These are phyloP conservation scores for Neurospora terricola DNA, from an alignment of 495 filamentous ascomycete genomes.

Conservation along the genomic window DNA sequence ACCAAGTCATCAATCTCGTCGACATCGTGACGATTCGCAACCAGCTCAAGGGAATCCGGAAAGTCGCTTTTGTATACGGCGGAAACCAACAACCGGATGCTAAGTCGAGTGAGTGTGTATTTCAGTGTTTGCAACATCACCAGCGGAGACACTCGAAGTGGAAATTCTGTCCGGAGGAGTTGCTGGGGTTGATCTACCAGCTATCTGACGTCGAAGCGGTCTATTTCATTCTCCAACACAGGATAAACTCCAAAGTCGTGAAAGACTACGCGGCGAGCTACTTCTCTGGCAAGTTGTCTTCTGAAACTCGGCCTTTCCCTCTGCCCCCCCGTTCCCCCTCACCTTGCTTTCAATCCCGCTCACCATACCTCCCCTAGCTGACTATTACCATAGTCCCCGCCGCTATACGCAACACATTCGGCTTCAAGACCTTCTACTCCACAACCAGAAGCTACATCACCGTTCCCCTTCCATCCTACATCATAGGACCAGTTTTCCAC, in stretches of 20 bases:
- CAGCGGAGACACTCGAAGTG: background rate
- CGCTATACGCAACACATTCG: background rate
- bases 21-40: no score
- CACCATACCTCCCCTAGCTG: background rate
- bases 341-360: background rate
- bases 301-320: no score
- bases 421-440: background rate
- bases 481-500: background rate
- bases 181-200: constrained; percentile 8
- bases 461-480: background rate
- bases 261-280: background rate
- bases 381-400: background rate
- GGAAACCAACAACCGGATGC: background rate
- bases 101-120: background rate
- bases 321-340: no score
- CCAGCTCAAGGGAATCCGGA: background rate
- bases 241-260: background rate
- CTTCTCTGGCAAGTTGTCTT: background rate
- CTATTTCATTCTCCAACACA: constrained; percentile 9
- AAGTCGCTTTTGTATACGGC: background rate
- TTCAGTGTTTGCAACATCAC: background rate
- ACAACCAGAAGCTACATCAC: background rate
- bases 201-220: constrained; percentile 15
- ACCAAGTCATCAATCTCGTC: background rate
- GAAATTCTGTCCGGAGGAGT: constrained; percentile 5